Evolutionary conservation across 352 stramenopile genomes (phyloP).

Genomic region (Globisporangium spiculum): DNA sequence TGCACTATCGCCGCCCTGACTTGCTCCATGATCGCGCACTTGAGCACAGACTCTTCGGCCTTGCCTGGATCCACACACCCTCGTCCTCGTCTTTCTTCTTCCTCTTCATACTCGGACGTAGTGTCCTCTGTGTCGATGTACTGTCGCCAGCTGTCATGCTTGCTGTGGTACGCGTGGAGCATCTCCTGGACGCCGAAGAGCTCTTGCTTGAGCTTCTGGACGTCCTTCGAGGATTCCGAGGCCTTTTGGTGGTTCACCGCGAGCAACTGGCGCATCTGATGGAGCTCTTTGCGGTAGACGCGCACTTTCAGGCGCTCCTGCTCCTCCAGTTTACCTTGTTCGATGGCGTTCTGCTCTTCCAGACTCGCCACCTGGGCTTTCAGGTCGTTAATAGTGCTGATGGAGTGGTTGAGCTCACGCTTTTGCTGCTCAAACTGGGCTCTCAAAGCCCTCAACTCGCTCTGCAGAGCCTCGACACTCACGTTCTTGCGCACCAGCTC

Average conservation of each 20-base stretch:
- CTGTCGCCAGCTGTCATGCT: conserved; percentile 4
- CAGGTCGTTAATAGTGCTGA: conserved; percentile 19
- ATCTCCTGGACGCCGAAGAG: conserved; percentile 45
- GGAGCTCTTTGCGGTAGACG: conserved; percentile 35
- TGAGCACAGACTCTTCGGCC: conserved; percentile 33
- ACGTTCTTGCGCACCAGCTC: conserved; percentile 36
- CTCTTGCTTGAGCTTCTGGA: conserved; percentile 49
- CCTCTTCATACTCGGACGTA: conserved; percentile 12
- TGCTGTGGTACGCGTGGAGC: conserved; percentile 30
- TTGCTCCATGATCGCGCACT: conserved; percentile 47
- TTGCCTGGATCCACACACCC: neutral
- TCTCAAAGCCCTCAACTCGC: conserved; percentile 22
- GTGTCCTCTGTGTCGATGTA: conserved; percentile 12
- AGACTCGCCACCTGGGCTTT: neutral
- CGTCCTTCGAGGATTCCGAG: conserved; percentile 43
- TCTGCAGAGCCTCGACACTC: conserved; percentile 24
- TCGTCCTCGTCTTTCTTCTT: neutral
- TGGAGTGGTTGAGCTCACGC: conserved; percentile 12
- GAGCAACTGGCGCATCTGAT: conserved; percentile 45
- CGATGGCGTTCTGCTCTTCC: neutral
- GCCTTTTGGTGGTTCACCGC: conserved; percentile 43
- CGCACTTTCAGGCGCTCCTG: conserved; percentile 19
- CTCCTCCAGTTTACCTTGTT: conserved; percentile 8
- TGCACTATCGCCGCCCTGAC: conserved; percentile 13
- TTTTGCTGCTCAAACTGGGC: conserved; percentile 20